phyloP scores from a whole-genome alignment of 1,284 basidiomycete species.

The Apiotrichum siamense region DNA sequence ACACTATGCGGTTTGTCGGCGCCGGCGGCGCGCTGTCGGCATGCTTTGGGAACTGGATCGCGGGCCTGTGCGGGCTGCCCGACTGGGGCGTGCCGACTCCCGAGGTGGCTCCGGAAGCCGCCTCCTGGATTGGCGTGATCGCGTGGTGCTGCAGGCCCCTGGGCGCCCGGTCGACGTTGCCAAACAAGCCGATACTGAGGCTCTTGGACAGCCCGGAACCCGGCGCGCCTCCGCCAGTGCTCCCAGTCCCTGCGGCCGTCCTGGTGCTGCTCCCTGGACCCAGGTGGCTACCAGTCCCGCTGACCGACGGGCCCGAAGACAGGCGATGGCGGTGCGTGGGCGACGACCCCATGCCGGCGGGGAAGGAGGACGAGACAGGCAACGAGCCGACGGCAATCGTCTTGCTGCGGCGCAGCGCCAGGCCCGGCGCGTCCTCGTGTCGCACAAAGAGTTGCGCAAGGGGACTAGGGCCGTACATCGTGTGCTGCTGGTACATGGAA shows the following conservation, averaged over 20 bases:
- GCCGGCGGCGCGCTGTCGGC: background rate
- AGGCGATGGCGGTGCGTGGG: background rate
- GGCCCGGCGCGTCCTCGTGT: constrained; percentile 1
- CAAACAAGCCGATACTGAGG: background rate
- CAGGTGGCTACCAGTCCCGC: background rate
- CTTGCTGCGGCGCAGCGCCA: background rate
- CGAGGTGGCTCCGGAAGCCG: background rate
- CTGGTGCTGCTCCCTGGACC: background rate
- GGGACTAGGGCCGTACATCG: constrained; percentile 39
- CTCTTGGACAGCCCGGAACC: constrained; percentile 4
- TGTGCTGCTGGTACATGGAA: constrained; percentile 27
- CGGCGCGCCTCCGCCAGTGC: too few relatives aligned
- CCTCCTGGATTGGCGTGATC: background rate
- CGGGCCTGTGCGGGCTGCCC: background rate
- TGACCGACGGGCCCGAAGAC: background rate
- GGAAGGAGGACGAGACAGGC: constrained; percentile 5
- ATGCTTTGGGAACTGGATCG: background rate
- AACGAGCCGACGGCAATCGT: constrained; percentile 10
- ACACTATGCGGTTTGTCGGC: too few relatives aligned
- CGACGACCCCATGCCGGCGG: background rate
- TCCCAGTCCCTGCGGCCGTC: too few relatives aligned
- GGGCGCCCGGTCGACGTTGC: background rate
- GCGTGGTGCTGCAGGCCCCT: background rate
- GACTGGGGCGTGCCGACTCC: background rate
- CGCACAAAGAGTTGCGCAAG: constrained; percentile 43